A percentile compares a stretch with the other conserved stretches of the same genome.
phyloP scores from a whole-genome alignment of 805 yeast species.

The Sugiyamaella chiloensis region DNA sequence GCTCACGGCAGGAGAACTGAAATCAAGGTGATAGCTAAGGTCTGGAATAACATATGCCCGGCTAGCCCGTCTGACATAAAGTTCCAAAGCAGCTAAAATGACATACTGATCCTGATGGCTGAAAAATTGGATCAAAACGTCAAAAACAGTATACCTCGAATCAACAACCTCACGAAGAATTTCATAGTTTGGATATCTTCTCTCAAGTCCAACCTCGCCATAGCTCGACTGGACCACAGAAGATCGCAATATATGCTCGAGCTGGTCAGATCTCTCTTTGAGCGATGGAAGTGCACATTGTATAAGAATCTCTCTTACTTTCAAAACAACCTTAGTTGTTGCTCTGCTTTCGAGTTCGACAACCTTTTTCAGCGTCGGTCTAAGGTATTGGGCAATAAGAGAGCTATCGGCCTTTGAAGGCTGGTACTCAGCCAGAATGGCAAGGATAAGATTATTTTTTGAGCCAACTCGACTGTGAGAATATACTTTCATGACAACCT shows the following conservation, averaged over 20 bases:
- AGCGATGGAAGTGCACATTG: slow-evolving; percentile 96
- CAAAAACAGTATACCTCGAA: slow-evolving; percentile 93
- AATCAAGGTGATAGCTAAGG: slow-evolving; percentile 55
- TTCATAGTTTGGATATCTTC: slow-evolving; percentile 76
- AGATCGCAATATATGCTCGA: slow-evolving; percentile 90
- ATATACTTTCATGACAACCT: slow-evolving; percentile 69
- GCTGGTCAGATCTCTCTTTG: slow-evolving; percentile 93
- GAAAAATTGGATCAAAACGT: slow-evolving; percentile 90
- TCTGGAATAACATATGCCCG: slow-evolving; percentile 89
- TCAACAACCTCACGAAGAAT: slow-evolving; percentile 89
- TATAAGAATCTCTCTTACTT: slow-evolving; percentile 93
- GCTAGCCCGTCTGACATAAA: slow-evolving; percentile 93
- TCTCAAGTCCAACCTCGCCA: slow-evolving; percentile 76
- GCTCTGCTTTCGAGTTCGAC: slow-evolving; percentile 88
- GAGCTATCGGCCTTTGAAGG: slow-evolving; percentile 72
- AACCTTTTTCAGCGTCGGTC: slow-evolving; percentile 68
- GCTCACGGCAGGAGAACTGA: slow-evolving; percentile 61
- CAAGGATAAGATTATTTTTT: slow-evolving; percentile 83
- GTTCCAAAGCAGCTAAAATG: slow-evolving; percentile 94
- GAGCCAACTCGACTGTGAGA: slow-evolving; percentile 94
- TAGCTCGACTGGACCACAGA: slow-evolving; percentile 86
- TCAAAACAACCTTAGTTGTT: slow-evolving; percentile 88
- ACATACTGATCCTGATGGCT: slow-evolving; percentile 81
- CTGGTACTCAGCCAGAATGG: slow-evolving; percentile 78
- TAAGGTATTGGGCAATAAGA: slow-evolving; percentile 62